phyloP scores from a whole-genome alignment of 2,329 filamentous ascomycete genomes.

The Fragosphaeria purpurea region DNA sequence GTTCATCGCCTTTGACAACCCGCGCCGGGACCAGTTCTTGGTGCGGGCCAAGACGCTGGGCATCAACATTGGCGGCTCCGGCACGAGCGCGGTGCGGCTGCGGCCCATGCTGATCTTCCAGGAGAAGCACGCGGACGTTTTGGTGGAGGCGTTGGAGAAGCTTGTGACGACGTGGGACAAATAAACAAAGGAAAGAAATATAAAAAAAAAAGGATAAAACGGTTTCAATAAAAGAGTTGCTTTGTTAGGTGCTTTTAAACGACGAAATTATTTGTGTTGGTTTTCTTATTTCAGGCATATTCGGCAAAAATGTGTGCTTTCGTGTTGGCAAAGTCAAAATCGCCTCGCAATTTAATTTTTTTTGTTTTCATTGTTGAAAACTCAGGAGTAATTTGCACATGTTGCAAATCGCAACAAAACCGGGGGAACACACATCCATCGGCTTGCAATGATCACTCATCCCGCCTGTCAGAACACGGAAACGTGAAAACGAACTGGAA shows the following conservation, averaged over 20 bases:
- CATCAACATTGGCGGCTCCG: slow-evolving; percentile 80
- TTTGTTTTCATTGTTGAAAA: no score
- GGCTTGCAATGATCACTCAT: no score
- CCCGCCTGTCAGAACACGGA: no score
- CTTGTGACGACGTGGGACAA: slow-evolving; percentile 31
- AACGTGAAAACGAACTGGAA: no score
- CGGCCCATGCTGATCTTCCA: slow-evolving; percentile 90
- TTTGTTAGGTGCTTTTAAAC: no score
- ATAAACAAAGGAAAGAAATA: background rate
- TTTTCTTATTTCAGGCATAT: background rate
- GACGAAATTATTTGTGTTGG: background rate
- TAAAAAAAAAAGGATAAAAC: no score
- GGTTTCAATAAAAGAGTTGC: background rate
- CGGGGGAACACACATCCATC: no score
- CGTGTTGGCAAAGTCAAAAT: no score
- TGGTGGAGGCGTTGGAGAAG: slow-evolving; percentile 71
- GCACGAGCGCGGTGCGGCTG: slow-evolving; percentile 63
- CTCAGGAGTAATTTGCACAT: no score
- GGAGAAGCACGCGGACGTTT: slow-evolving; percentile 78
- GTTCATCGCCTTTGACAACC: slow-evolving; percentile 86
- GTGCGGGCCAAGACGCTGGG: slow-evolving; percentile 68
- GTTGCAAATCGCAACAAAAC: no score
- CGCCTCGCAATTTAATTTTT: no score
- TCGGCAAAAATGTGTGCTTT: no score
- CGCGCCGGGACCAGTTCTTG: slow-evolving; percentile 68